A percentile compares a stretch with the other conserved stretches of the same genome.
phyloP scores from a whole-genome alignment of 1,139 yeast species.

The Blastobotrys serpentis region DNA sequence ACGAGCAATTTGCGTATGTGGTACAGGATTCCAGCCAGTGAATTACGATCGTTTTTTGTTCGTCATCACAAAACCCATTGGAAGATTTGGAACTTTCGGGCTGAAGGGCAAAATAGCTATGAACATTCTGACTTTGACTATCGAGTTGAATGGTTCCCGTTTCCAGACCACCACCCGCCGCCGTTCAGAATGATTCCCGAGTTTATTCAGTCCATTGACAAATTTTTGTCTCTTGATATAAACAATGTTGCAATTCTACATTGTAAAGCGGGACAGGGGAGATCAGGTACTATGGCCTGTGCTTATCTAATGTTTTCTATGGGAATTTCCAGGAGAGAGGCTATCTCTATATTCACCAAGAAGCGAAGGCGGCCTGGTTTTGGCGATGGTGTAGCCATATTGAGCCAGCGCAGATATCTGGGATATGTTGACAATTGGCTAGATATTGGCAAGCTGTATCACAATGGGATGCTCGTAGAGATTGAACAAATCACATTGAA shows the following conservation, averaged over 20 bases:
- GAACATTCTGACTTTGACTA: constrained; percentile 38
- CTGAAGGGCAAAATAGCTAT: constrained; percentile 54
- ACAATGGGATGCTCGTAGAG: constrained; percentile 26
- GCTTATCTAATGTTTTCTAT: constrained; percentile 61
- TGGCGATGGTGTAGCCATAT: constrained; percentile 69
- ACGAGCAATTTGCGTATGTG: constrained; percentile 44
- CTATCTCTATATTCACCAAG: constrained; percentile 52
- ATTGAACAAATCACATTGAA: constrained; percentile 33
- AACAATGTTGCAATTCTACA: constrained; percentile 68
- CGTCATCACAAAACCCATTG: constrained; percentile 55
- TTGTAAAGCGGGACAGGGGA: constrained; percentile 90
- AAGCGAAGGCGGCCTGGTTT: constrained; percentile 58
- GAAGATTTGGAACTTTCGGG: constrained; percentile 73
- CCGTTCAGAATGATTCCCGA: constrained; percentile 52
- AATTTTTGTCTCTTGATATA: constrained; percentile 40
- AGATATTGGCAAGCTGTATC: constrained; percentile 23
- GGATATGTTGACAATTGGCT: constrained; percentile 53
- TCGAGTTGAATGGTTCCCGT: constrained; percentile 49
- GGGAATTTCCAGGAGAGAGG: constrained; percentile 43
- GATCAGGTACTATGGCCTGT: constrained; percentile 77
- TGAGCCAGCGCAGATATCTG: constrained; percentile 67
- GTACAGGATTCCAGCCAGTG: constrained; percentile 56
- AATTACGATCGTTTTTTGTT: constrained; percentile 52
- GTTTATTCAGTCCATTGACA: constrained; percentile 48
- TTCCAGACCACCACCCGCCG: constrained; percentile 80